Base-by-base conservation (phyloP, 2,329 filamentous ascomycete species). In the Colletotrichum acutatum region DNA sequence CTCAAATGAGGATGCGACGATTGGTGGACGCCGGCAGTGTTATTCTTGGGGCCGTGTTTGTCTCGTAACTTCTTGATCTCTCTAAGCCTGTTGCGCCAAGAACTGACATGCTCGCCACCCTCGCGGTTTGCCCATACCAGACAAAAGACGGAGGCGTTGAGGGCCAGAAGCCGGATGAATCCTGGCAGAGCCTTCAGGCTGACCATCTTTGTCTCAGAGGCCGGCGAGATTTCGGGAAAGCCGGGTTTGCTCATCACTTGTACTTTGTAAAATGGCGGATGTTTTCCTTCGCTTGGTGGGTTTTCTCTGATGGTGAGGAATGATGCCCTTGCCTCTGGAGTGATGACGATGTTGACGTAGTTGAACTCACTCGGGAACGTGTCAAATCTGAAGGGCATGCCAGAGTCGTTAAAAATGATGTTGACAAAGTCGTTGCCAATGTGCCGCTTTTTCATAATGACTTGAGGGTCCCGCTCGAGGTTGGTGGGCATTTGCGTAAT, bases 341-440 rank as follows among this genome's bases (percentile, higher is more conserved):
- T 94, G 79, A 99, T 96, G 77, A 98, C 93, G 78, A 99, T 98
- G 80, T 98, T 95, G 80, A 99, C 95, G 79, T 94, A 98, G 80
- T 98, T 98, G 86, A 99, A 98, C 70, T 96, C 93, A 0, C 95
- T 97, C 0, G 95, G 95, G 77, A 99, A 97, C 0, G 94, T 98
- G 80, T 98, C 91, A 80, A 98, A 97, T 66, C 90, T 89, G 84
- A 98, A 98, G 0, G 94, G 93, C 60, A 92, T 82, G n/a, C 97
- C 96, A 2, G 95, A 98, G 78, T 97, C 95, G 81, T 99, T 99
- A 88, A 97, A 99, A 71, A 99, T 93, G 77, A 99, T 97, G 80
- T 98, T 98, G 80, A 99, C 97, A 81, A 94, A 97, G 82, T 98
- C 97, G 79, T 99, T 99, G 71, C 97, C 97, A 74, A 98, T 97